Evolutionary conservation across 768 basidiomycete genomes (phyloP).

Genomic region (Asterophora parasitica): DNA sequence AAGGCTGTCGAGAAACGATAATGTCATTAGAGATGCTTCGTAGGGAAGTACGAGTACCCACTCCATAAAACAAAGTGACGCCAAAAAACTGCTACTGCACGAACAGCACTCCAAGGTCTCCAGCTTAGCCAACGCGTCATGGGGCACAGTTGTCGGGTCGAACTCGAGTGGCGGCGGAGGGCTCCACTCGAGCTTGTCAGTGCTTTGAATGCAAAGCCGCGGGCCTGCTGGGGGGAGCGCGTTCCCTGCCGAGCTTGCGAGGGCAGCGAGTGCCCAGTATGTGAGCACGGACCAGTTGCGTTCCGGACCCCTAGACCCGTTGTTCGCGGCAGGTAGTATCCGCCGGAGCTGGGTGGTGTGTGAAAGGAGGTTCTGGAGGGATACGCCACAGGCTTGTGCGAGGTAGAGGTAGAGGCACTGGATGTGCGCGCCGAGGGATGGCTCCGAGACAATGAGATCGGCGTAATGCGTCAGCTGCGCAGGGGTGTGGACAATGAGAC

Average conservation of each 20-base stretch:
- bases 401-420: neutral
- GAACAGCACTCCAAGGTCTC: neutral
- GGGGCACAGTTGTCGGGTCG: neutral
- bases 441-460: neutral
- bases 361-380: neutral
- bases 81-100: neutral
- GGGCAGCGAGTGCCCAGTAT: neutral
- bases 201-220: neutral
- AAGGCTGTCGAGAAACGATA: neutral
- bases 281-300: neutral
- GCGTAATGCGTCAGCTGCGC: neutral
- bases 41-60: neutral
- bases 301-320: neutral
- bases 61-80: neutral
- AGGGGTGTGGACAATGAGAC: neutral
- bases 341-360: neutral
- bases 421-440: neutral
- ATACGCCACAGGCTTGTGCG: neutral
- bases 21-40: too few relatives aligned
- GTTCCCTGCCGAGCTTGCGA: neutral
- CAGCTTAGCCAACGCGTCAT: neutral
- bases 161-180: neutral
- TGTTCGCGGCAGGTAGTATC: neutral
- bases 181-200: slow-evolving; percentile 1
- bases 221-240: neutral